Conservation (phyloP, 805 yeast genomes). For the Hemisphaericaspora nanyangensis region DNA sequence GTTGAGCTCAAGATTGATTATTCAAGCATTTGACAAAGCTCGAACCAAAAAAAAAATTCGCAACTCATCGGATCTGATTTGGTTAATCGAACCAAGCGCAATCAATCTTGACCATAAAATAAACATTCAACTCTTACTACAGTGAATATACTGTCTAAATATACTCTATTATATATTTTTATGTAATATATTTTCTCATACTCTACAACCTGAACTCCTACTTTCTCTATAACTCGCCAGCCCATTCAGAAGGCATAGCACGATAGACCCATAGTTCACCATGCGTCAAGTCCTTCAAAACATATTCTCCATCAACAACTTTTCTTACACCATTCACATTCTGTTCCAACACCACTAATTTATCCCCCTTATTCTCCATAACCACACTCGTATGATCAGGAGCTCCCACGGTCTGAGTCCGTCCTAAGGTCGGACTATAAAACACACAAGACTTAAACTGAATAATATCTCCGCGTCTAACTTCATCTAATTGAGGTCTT, state of each 20-base stretch:
- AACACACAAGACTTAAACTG: slow-evolving; percentile 45
- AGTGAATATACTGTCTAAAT: no score
- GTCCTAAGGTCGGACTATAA: slow-evolving; percentile 29
- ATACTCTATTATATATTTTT: no score
- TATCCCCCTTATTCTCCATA: slow-evolving; percentile 22
- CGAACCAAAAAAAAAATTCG: neutral
- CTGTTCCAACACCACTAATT: slow-evolving; percentile 43
- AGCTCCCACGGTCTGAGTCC: slow-evolving; percentile 39
- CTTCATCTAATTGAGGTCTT: slow-evolving; percentile 30
- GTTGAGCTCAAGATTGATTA: no score
- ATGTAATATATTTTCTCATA: no score
- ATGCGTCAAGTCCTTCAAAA: slow-evolving; percentile 31
- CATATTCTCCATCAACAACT: slow-evolving; percentile 39
- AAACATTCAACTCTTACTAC: neutral
- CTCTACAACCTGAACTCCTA: no score
- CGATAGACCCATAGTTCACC: slow-evolving; percentile 47
- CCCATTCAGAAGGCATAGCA: slow-evolving; percentile 47
- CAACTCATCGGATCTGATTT: neutral
- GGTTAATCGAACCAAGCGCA: neutral
- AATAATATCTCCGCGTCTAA: slow-evolving; percentile 53
- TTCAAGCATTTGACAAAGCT: neutral
- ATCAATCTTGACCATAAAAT: neutral
- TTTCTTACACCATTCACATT: slow-evolving; percentile 41
- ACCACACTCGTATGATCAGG: slow-evolving; percentile 53
- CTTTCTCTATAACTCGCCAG: slow-evolving; percentile 17